Conservation (phyloP, 2,329 filamentous ascomycete species). For the Aspergillus ibericus region DNA sequence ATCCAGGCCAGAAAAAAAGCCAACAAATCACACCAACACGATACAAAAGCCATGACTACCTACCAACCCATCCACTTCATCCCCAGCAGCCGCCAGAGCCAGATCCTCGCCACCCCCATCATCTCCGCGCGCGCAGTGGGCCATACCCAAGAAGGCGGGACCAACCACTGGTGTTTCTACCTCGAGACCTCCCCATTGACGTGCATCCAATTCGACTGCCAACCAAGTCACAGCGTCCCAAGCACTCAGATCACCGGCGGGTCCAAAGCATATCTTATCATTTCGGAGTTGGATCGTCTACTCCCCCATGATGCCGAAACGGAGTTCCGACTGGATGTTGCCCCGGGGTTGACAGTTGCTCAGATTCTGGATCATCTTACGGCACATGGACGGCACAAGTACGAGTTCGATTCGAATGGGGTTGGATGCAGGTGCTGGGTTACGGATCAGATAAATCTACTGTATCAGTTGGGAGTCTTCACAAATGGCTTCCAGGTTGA, state of each 20-base stretch:
- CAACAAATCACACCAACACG: too few relatives aligned
- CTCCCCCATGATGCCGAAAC: slow-evolving; percentile 5
- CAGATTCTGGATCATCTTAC: slow-evolving; percentile 12
- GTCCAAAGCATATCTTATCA: slow-evolving; percentile 23
- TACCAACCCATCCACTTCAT: slow-evolving; percentile 12
- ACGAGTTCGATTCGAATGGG: slow-evolving; percentile 24
- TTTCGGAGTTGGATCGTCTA: slow-evolving; percentile 14
- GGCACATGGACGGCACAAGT: slow-evolving; percentile 20
- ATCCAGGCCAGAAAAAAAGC: too few relatives aligned
- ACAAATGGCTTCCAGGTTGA: slow-evolving; percentile 10
- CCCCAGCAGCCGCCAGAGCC: slow-evolving; percentile 6
- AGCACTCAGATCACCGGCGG: slow-evolving; percentile 19
- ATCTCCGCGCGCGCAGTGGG: slow-evolving; percentile 8
- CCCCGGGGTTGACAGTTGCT: slow-evolving; percentile 3
- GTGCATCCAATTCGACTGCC: slow-evolving; percentile 29
- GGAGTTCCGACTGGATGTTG: slow-evolving; percentile 11
- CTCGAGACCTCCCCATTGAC: slow-evolving; percentile 19
- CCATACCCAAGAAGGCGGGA: slow-evolving; percentile 11
- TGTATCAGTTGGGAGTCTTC: slow-evolving; percentile 8
- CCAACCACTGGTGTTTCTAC: slow-evolving; percentile 25
- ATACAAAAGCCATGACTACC: background rate
- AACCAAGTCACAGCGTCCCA: slow-evolving; percentile 17
- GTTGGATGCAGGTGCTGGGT: slow-evolving; percentile 23
- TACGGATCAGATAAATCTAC: slow-evolving; percentile 17
- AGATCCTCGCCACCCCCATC: slow-evolving; percentile 12